These are phyloP conservation scores for Calendula officinalis DNA, from an alignment of 129 eudicot species.

Conservation along the genomic window DNA sequence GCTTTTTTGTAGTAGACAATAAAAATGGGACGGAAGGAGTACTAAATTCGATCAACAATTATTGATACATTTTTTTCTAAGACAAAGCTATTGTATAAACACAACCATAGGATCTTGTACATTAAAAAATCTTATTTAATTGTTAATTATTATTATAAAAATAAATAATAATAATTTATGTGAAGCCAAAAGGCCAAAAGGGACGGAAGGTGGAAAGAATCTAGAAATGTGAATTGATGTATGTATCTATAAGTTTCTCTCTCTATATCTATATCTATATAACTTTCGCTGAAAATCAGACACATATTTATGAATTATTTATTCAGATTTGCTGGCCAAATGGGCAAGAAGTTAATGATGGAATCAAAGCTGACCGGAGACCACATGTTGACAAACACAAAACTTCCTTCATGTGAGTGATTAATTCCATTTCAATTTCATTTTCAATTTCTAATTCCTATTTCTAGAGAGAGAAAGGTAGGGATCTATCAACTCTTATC, in stretches of 20 bases:
- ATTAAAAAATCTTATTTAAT: not conserved
- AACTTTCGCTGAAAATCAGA: conserved; percentile 39
- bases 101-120: not conserved
- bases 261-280: conserved; percentile 1
- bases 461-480: conserved; percentile 26
- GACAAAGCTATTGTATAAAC: conserved; percentile 6
- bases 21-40: too few species aligned
- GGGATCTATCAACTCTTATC: conserved; percentile 39
- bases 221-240: conserved; percentile 36
- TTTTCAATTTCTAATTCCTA: conserved; percentile 6
- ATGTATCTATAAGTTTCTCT: conserved; percentile 27
- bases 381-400: conserved; percentile 57
- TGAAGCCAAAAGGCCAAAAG: conserved; percentile 40
- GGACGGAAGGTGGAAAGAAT: conserved; percentile 42
- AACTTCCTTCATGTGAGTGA: not conserved
- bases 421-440: too few species aligned
- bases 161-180: conserved; percentile 22
- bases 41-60: not conserved
- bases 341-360: conserved; percentile 47
- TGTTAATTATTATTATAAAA: not conserved
- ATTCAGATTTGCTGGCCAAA: conserved; percentile 39
- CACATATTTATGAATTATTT: conserved; percentile 10
- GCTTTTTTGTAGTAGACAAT: too few species aligned
- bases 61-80: not conserved
- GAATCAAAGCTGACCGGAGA: conserved; percentile 42